Evolutionary conservation across 257 asterid species (phyloP).

Genomic region (Lithospermum erythrorhizon): DNA sequence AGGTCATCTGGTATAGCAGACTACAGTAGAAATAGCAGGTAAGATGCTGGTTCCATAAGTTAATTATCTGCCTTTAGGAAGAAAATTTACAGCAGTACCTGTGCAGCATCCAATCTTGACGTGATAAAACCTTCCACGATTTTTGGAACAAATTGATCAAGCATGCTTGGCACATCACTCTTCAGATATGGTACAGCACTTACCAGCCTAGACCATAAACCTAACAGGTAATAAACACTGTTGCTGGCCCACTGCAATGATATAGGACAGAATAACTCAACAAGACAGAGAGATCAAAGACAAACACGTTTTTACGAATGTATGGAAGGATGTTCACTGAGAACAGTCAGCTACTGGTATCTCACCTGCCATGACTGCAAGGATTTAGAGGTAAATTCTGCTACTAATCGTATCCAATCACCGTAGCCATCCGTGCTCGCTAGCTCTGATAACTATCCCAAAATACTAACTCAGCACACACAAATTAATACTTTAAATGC

Average conservation of each 20-base stretch:
- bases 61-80: background rate
- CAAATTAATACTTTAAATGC: constrained; percentile 8
- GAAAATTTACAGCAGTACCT: constrained; percentile 35
- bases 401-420: constrained; percentile 97
- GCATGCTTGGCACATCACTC: constrained; percentile 94
- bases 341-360: background rate
- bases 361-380: constrained; percentile 93
- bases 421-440: constrained; percentile 90
- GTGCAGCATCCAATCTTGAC: constrained; percentile 91
- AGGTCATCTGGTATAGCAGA: constrained; percentile 64
- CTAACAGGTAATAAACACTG: constrained; percentile 94
- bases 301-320: background rate
- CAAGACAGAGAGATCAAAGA: background rate
- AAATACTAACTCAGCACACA: constrained; percentile 10
- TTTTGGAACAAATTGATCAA: constrained; percentile 92
- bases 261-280: constrained; percentile 5
- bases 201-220: constrained; percentile 97
- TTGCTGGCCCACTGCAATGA: constrained; percentile 91
- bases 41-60: constrained; percentile 3
- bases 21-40: constrained; percentile 30
- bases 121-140: constrained; percentile 86
- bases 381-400: constrained; percentile 85
- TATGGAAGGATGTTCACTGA: background rate
- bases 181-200: constrained; percentile 92
- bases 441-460: constrained; percentile 80